These are phyloP conservation scores for Ascochyta rabiei DNA, from an alignment of 2,329 filamentous ascomycete genomes.

Conservation along the genomic window DNA sequence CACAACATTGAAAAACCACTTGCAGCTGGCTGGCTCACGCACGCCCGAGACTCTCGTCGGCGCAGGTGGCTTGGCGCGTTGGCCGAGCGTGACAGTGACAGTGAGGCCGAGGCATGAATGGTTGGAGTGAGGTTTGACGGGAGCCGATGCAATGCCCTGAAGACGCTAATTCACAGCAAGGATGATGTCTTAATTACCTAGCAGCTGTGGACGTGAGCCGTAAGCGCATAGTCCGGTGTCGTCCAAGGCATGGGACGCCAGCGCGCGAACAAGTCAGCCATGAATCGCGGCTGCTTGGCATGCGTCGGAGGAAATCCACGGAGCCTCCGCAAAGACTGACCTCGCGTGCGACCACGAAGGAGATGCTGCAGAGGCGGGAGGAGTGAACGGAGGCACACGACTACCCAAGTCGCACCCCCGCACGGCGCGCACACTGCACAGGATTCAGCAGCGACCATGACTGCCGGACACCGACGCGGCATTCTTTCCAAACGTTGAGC, in stretches of 20 bases:
- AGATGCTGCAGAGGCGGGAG: background rate
- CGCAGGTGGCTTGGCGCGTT: background rate
- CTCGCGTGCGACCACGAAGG: slow-evolving; percentile 9
- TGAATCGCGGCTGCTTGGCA: slow-evolving; percentile 6
- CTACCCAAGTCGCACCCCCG: background rate
- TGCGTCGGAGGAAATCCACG: slow-evolving; percentile 7
- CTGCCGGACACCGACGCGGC: slow-evolving; percentile 10
- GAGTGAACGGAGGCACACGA: background rate
- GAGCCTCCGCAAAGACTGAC: background rate
- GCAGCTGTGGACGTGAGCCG: background rate
- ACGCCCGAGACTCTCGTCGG: background rate
- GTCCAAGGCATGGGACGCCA: background rate
- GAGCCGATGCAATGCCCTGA: background rate
- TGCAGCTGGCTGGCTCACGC: too few species aligned
- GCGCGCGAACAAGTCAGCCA: background rate
- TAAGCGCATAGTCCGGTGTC: background rate
- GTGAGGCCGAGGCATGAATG: background rate
- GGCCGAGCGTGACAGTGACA: background rate
- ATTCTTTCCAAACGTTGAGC: slow-evolving; percentile 5
- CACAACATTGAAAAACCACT: background rate
- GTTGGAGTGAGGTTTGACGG: background rate
- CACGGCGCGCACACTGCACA: background rate
- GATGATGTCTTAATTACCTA: background rate
- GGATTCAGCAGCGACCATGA: slow-evolving; percentile 1
- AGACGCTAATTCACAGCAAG: slow-evolving; percentile 2